These are phyloP conservation scores for Pythium sukuiense DNA, from an alignment of 352 stramenopile species.

Conservation along the genomic window DNA sequence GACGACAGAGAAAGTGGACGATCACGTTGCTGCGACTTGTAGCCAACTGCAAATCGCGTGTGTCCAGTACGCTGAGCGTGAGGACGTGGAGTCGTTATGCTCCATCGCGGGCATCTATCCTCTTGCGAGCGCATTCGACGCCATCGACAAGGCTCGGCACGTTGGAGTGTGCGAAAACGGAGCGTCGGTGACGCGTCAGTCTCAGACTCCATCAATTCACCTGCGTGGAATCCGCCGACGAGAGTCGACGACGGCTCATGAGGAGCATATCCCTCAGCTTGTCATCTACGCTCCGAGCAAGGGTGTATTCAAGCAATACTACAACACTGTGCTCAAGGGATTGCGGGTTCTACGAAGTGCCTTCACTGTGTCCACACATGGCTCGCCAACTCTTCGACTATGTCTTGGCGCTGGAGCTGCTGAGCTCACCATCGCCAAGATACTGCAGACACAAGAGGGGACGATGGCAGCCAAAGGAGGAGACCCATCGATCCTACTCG, in stretches of 20 bases:
- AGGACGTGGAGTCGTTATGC: constrained; percentile 51
- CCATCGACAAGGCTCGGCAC: constrained; percentile 30
- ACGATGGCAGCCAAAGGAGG: constrained; percentile 6
- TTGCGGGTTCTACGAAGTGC: constrained; percentile 52
- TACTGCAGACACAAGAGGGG: constrained; percentile 17
- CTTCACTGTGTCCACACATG: neutral
- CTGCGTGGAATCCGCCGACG: constrained; percentile 26
- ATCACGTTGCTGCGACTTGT: constrained; percentile 46
- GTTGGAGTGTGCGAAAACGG: constrained; percentile 39
- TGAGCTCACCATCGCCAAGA: constrained; percentile 41
- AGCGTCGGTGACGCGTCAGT: constrained; percentile 34
- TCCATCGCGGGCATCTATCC: constrained; percentile 35
- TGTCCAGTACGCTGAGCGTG: constrained; percentile 53
- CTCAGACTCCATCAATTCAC: constrained; percentile 42
- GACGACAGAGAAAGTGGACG: constrained; percentile 43
- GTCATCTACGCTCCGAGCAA: constrained; percentile 56
- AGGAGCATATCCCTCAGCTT: constrained; percentile 42
- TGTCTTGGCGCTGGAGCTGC: constrained; percentile 51
- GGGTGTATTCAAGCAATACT: constrained; percentile 71
- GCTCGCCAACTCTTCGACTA: constrained; percentile 10
- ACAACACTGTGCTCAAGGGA: constrained; percentile 48
- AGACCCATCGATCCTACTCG: constrained; percentile 12
- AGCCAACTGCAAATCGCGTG: constrained; percentile 50
- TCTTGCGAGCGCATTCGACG: constrained; percentile 58
- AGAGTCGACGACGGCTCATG: neutral